phyloP scores from a whole-genome alignment of 495 filamentous ascomycete genomes.

The Hypoxylon fuscum region DNA sequence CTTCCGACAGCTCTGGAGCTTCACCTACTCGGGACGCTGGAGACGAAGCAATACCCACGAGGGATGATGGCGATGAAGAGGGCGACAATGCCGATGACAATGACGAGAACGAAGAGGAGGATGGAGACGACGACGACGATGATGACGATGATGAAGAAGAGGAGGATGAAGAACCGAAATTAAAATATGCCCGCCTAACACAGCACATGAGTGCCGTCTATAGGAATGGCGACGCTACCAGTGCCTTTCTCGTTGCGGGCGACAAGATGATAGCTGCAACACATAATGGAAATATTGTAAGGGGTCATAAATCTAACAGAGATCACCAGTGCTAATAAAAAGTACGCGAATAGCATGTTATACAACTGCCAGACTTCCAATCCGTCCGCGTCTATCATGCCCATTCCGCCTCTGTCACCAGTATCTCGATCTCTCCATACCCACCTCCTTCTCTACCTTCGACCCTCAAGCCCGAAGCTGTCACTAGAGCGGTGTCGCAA shows the following conservation, averaged over 20 bases:
- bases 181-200: slow-evolving; percentile 91
- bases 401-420: slow-evolving; percentile 88
- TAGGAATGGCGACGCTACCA: slow-evolving; percentile 93
- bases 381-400: slow-evolving; percentile 85
- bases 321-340: background rate
- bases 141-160: slow-evolving; percentile 82
- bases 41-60: slow-evolving; percentile 4
- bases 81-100: slow-evolving; percentile 52
- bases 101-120: slow-evolving; percentile 45
- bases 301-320: slow-evolving; percentile 33
- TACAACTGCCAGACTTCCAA: slow-evolving; percentile 82
- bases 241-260: slow-evolving; percentile 84
- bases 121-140: slow-evolving; percentile 59
- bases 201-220: slow-evolving; percentile 81
- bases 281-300: slow-evolving; percentile 95
- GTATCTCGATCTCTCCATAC: slow-evolving; percentile 89
- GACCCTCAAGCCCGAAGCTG: slow-evolving; percentile 61
- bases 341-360: slow-evolving; percentile 70
- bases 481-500: slow-evolving; percentile 57
- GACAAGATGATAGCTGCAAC: slow-evolving; percentile 98
- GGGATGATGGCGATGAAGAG: slow-evolving; percentile 36
- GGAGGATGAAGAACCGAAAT: slow-evolving; percentile 92
- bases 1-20: background rate
- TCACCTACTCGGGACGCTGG: background rate
- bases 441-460: slow-evolving; percentile 72